These are phyloP conservation scores for Ceratocystis alfenasii DNA, from an alignment of 2,329 filamentous ascomycete species.

Conservation along the genomic window DNA sequence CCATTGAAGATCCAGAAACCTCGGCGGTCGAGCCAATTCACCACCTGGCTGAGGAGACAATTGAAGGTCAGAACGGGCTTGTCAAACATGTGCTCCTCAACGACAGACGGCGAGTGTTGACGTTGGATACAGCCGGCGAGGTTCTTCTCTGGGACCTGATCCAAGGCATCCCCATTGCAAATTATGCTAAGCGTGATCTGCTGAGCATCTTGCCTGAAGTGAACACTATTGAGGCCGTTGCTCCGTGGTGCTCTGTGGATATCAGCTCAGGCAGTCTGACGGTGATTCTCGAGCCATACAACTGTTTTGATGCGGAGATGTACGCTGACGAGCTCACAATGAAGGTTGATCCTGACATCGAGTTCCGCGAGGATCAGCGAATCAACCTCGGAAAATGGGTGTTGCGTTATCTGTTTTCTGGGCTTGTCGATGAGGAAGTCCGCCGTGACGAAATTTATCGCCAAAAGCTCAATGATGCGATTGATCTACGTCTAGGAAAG, in stretches of 20 bases:
- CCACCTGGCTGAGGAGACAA: slow-evolving; percentile 61
- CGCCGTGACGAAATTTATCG: slow-evolving; percentile 64
- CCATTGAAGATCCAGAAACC: slow-evolving; percentile 25
- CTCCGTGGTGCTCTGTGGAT: slow-evolving; percentile 93
- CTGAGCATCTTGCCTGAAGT: slow-evolving; percentile 82
- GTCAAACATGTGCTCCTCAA: slow-evolving; percentile 90
- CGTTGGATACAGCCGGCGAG: slow-evolving; percentile 87
- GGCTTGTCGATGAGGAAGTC: slow-evolving; percentile 82
- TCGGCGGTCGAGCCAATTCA: slow-evolving; percentile 48
- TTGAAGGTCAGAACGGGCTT: slow-evolving; percentile 88
- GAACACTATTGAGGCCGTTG: slow-evolving; percentile 78
- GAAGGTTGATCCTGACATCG: slow-evolving; percentile 52
- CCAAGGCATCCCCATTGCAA: slow-evolving; percentile 73
- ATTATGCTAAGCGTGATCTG: slow-evolving; percentile 87
- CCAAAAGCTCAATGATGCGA: slow-evolving; percentile 51
- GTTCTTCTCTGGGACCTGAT: slow-evolving; percentile 92
- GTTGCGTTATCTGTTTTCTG: slow-evolving; percentile 78
- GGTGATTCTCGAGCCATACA: slow-evolving; percentile 83
- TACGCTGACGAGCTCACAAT: slow-evolving; percentile 82
- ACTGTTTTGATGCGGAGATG: slow-evolving; percentile 94
- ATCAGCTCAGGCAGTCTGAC: slow-evolving; percentile 84
- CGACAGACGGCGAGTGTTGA: slow-evolving; percentile 78
- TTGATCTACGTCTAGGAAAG: slow-evolving; percentile 45
- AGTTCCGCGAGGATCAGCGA: slow-evolving; percentile 84
- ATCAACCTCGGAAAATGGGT: slow-evolving; percentile 98